These are phyloP conservation scores for Kitagawia praeruptora DNA, from an alignment of 129 eudicot species.

Conservation along the genomic window DNA sequence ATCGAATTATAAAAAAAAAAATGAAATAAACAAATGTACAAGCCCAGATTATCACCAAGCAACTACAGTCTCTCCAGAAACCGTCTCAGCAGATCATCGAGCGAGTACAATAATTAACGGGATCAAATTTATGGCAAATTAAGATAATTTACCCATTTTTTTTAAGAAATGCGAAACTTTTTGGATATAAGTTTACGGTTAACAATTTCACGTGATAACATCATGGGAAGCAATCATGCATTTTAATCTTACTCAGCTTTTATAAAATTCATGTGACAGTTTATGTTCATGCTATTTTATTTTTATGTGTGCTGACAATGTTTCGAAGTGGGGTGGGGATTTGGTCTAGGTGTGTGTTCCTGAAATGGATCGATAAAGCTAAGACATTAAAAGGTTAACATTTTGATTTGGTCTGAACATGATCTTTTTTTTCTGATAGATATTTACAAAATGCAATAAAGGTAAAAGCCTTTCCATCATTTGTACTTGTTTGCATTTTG, in stretches of 20 bases:
- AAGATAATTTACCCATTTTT: no score
- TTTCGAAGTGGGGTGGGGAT: not conserved
- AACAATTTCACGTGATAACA: not conserved
- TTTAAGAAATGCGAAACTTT: no score
- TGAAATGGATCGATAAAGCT: constrained; percentile 7
- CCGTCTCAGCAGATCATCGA: no score
- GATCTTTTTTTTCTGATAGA: not conserved
- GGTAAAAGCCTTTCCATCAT: constrained; percentile 15
- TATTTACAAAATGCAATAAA: constrained; percentile 10
- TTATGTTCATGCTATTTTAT: not conserved
- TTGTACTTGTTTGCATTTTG: constrained; percentile 21
- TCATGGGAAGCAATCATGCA: not conserved
- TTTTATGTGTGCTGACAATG: constrained; percentile 1
- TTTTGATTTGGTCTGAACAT: constrained; percentile 2
- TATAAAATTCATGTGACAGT: not conserved
- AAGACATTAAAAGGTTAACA: not conserved
- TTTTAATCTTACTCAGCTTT: not conserved
- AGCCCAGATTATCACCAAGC: not conserved
- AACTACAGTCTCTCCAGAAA: no score
- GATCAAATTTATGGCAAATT: no score
- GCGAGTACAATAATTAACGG: no score
- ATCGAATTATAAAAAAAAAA: no score
- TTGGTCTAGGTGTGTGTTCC: constrained; percentile 7
- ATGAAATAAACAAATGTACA: no score
- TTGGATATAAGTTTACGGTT: no score